Percentiles rank a stretch among this genome's conserved stretches.
These are phyloP conservation scores for Suillus americanus DNA, from an alignment of 768 basidiomycete species.

Conservation along the genomic window DNA sequence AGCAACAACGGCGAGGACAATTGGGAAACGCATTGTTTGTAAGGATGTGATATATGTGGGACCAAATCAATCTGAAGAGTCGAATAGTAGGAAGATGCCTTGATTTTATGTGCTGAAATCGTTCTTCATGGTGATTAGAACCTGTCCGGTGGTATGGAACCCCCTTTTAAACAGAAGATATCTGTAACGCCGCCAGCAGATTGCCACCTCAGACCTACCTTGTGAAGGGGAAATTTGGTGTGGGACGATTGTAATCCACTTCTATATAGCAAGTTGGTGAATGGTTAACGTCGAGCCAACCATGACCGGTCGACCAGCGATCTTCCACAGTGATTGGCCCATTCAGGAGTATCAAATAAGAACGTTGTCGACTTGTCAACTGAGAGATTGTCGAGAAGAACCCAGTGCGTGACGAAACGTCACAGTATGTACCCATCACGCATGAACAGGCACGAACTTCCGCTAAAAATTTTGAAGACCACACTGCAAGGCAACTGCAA, in stretches of 20 bases:
- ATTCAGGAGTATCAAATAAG: background rate
- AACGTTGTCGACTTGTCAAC: background rate
- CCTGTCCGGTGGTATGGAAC: background rate
- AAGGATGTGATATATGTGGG: background rate
- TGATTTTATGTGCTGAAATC: background rate
- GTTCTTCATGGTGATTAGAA: background rate
- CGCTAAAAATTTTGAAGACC: constrained; percentile 1
- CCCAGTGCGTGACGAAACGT: background rate
- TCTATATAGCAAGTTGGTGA: background rate
- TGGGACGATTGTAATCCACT: background rate
- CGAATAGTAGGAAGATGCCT: background rate
- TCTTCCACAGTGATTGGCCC: no score
- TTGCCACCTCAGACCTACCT: background rate
- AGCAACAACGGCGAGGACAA: background rate
- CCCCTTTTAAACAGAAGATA: background rate
- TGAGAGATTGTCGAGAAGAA: background rate
- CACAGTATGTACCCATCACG: background rate
- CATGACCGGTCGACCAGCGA: background rate
- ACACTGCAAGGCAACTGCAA: background rate
- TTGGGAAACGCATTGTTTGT: background rate
- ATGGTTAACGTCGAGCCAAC: background rate
- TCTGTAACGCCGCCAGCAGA: background rate
- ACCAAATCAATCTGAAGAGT: background rate
- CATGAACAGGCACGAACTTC: background rate
- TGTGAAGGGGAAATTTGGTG: background rate